Base-by-base conservation (phyloP, 2,329 filamentous ascomycete genomes). In the Raffaelea arxii region DNA sequence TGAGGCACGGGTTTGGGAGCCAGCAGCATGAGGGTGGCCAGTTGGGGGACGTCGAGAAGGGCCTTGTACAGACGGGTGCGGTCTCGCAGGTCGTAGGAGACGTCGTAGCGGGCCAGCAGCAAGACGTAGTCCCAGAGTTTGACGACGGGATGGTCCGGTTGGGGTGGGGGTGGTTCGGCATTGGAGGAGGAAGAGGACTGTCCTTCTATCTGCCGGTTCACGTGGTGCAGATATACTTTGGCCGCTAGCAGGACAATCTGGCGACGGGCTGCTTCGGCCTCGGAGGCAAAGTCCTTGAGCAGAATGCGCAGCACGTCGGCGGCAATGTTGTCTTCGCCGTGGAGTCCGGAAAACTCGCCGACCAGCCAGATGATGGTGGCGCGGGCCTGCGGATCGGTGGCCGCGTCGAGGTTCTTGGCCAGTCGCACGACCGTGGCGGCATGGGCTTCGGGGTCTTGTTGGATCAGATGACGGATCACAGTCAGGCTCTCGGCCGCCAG, bases 321-420 rank as follows among this genome's bases (percentile, higher is more conserved):
- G 0, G 92, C 92, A 51, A 98, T 91, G 57, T 94, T 94, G 60
- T 92, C 82, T 49, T 90, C 82, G 10, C 82, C 77, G 47, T 88
- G 80, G 3, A 84, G 65, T 0, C 88, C 87, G 0, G 91, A 80
- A 56, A 94, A 97, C 63, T 98, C 92, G 40, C 92, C 92, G 0
- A 97, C 90, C 1, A 98, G 78, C 92, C 92, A 98, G 55, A 98
- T 85, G 52, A 98, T 96, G 43, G 87, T 95, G 3, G 92, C 92
- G 54, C 92, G 77, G 4, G 92, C 92, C 50, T 89, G 84, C 1
- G 92, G 82, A 51, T 92, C 90, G 0, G 85, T 87, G 2, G 89
- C 86, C 4, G 84, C 85, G 58, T 96, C 92, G 2, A 98, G 77
- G 51, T 95, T 90, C 64, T 89, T 92, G 6, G 92, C 92, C 42